These are phyloP conservation scores for Dryadomyces quercus-mongolicae DNA, from an alignment of 2,329 filamentous ascomycete genomes.

Conservation along the genomic window DNA sequence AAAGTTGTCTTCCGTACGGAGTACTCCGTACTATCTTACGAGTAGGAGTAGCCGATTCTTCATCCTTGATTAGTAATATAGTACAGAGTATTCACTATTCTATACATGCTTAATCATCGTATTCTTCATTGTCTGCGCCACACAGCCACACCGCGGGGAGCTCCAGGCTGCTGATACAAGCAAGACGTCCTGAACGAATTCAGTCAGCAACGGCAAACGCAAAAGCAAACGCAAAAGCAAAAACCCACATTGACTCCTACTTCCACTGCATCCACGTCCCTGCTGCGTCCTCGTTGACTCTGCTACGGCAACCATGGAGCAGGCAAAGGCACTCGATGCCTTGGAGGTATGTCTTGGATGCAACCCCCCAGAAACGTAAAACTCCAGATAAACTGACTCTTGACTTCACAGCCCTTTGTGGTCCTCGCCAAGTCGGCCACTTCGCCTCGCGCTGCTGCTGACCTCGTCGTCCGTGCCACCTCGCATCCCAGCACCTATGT, in stretches of 20 bases:
- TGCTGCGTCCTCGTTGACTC: no score
- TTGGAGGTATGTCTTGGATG: slow-evolving; percentile 48
- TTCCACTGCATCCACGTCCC: background rate
- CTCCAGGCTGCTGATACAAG: background rate
- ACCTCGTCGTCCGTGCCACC: slow-evolving; percentile 78
- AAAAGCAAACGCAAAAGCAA: no score
- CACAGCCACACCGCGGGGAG: background rate
- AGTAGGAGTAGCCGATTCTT: no score
- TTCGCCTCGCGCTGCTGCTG: slow-evolving; percentile 71
- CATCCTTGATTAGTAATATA: background rate
- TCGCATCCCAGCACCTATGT: slow-evolving; percentile 83
- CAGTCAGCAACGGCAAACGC: no score
- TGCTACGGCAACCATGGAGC: slow-evolving; percentile 66
- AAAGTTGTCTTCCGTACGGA: no score
- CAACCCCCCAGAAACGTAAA: no score
- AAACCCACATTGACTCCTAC: background rate
- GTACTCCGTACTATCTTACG: background rate
- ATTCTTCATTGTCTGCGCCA: no score
- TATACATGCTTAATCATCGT: no score
- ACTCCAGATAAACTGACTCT: background rate
- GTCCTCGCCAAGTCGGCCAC: slow-evolving; percentile 77
- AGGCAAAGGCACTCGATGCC: slow-evolving; percentile 54
- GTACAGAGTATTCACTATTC: background rate
- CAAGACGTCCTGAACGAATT: background rate
- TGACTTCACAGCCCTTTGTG: slow-evolving; percentile 62